Base-by-base conservation (phyloP, 2,329 filamentous ascomycete species). In the Metarhizium humberi region DNA sequence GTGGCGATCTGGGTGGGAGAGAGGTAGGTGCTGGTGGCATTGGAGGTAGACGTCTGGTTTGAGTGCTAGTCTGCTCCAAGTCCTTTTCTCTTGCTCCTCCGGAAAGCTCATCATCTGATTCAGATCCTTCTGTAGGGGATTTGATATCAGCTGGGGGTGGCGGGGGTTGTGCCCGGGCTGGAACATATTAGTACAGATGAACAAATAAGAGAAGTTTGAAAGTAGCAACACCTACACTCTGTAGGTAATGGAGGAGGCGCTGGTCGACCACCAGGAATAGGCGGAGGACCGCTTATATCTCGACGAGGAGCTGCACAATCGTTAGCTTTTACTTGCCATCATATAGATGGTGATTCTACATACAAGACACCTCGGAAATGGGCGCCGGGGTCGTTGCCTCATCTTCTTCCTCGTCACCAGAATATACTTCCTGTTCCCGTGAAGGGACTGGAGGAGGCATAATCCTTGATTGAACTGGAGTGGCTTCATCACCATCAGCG, bases 91-190 rank as follows among this genome's bases (percentile, higher is more conserved):
- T 68, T 63, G 78, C 66, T 64, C 71, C 70, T 53, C 76, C 75
- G 10, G 87, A 90, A 63, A 91, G 74, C 69, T 96, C 92, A 67
- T 96, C 92, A 63, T 95, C 92, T 47, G 92, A 94, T 67, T 88
- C 89, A 1, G 90, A 95, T 34, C 90, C 91, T 58, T 87, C 80
- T 56, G 85, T 90, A 49, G 84, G 85, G 45, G 88, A 88, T 50
- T 79, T 76, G 16, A 81, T 66, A 47, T 75, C 74, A 40, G 78
- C 73, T 43, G 80, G 73, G 52, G 80, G 76, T 45, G 75, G 75
- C 38, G 75, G 75, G 51, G 81, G 81, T 2, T 78, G 75, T 49
- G 86, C 82, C 51, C 86, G 87, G 63, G 81, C 87, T 90, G 63
- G 10, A n/a, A 47, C 10, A 10, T 18, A 14, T 34, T 14, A 50